These are phyloP conservation scores for Paecilomyces dactylethromorphus DNA, from an alignment of 2,329 filamentous ascomycete species.

Conservation along the genomic window DNA sequence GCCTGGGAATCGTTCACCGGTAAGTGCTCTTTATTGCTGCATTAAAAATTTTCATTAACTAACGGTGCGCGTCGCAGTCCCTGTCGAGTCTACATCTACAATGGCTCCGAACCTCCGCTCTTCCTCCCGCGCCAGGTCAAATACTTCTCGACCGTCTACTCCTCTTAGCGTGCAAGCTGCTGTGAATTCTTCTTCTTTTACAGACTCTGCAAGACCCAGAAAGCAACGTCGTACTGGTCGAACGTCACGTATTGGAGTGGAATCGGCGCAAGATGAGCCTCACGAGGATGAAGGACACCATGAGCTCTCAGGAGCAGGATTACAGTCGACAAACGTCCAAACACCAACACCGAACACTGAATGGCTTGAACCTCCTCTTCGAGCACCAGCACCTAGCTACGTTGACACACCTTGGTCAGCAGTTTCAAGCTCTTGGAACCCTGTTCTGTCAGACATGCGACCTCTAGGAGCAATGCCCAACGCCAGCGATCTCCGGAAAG, in stretches of 20 bases:
- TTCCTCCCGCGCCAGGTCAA: conserved; percentile 22
- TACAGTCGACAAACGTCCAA: background rate
- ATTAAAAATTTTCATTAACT: conserved; percentile 10
- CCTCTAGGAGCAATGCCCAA: conserved; percentile 68
- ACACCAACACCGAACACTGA: conserved; percentile 4
- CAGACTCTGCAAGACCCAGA: conserved; percentile 21
- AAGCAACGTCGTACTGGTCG: conserved; percentile 27
- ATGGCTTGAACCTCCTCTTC: conserved; percentile 54
- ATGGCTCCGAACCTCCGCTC: conserved; percentile 32
- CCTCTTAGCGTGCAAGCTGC: conserved; percentile 16
- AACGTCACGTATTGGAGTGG: conserved; percentile 17
- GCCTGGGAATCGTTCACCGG: conserved; percentile 15
- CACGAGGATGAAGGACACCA: conserved; percentile 10
- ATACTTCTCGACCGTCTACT: conserved; percentile 26
- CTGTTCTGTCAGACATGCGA: conserved; percentile 77
- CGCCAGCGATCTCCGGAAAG: conserved; percentile 50
- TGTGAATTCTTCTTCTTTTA: conserved; percentile 15
- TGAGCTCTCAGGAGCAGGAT: conserved; percentile 6
- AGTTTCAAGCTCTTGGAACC: conserved; percentile 55
- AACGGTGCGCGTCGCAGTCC: conserved; percentile 12
- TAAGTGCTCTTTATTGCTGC: conserved; percentile 11
- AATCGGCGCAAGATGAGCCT: conserved; percentile 12
- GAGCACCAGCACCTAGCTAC: conserved; percentile 59
- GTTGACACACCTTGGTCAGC: conserved; percentile 61
- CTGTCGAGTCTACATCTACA: conserved; percentile 4